phyloP scores from a whole-genome alignment of 1,139 yeast genomes.

The Scheffersomyces titani region DNA sequence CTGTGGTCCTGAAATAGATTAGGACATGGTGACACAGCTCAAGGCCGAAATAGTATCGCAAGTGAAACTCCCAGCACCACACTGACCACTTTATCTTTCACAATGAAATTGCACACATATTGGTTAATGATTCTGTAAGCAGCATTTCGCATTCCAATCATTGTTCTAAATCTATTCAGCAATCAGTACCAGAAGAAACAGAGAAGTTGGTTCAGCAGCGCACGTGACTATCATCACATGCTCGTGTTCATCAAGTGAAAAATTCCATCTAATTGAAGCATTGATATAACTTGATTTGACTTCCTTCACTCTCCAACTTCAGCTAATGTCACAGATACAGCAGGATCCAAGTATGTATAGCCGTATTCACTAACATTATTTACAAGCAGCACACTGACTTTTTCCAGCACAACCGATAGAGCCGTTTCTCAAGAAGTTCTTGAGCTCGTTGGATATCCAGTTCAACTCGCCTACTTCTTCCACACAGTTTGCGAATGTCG shows the following conservation, averaged over 20 bases:
- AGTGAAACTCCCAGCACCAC: background rate
- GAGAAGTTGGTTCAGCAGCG: too few relatives aligned
- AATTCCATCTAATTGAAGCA: background rate
- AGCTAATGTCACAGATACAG: slow-evolving; percentile 9
- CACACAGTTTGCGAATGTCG: slow-evolving; percentile 35
- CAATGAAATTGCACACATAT: background rate
- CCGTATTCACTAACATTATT: slow-evolving; percentile 3
- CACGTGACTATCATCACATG: too few relatives aligned
- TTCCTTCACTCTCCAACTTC: background rate
- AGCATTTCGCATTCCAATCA: background rate
- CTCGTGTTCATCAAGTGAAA: background rate
- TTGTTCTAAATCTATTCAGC: background rate
- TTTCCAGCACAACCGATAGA: slow-evolving; percentile 44
- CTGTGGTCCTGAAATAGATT: background rate
- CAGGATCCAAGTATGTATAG: slow-evolving; percentile 30
- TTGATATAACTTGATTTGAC: background rate
- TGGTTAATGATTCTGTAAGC: too few relatives aligned
- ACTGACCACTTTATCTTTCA: background rate
- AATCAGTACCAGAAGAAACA: too few relatives aligned
- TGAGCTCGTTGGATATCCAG: slow-evolving; percentile 40
- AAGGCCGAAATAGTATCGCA: background rate
- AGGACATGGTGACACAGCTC: too few relatives aligned
- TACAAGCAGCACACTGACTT: slow-evolving; percentile 10
- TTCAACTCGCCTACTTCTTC: slow-evolving; percentile 23
- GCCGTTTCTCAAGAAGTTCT: slow-evolving; percentile 42